phyloP scores from a whole-genome alignment of 148 eudicot species.

The Euryodendron excelsum region DNA sequence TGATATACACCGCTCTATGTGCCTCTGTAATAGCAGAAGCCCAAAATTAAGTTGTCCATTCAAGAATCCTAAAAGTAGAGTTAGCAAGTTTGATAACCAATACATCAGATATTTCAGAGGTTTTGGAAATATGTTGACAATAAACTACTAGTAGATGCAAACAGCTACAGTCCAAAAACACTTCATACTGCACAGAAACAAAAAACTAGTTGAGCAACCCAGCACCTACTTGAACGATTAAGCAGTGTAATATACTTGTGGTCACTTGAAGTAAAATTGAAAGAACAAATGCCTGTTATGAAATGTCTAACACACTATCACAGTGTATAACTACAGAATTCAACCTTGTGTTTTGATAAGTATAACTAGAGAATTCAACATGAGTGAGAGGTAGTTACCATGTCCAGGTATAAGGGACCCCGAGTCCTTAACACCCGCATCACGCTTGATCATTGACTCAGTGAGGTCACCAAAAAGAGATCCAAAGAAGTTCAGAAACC shows the following conservation, averaged over 20 bases:
- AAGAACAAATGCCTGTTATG: neutral
- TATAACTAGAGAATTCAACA: no score
- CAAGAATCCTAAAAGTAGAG: neutral
- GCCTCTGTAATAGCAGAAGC: neutral
- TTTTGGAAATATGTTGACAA: neutral
- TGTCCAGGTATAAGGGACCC: slow-evolving; percentile 97
- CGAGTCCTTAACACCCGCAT: slow-evolving; percentile 98
- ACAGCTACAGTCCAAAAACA: neutral
- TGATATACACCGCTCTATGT: neutral
- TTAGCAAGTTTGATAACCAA: slow-evolving; percentile 4
- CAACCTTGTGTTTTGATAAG: no score
- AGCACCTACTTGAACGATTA: neutral
- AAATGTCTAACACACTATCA: neutral
- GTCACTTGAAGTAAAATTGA: neutral
- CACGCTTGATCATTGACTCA: slow-evolving; percentile 97
- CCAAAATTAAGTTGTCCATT: neutral
- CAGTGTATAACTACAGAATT: neutral
- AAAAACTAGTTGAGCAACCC: neutral
- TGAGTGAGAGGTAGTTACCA: slow-evolving; percentile 45
- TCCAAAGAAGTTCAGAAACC: slow-evolving; percentile 81
- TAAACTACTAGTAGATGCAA: neutral
- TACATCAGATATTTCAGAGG: neutral
- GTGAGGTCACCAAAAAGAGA: slow-evolving; percentile 95
- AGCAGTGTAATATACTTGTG: neutral
- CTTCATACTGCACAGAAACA: neutral